Base-by-base conservation (phyloP, 129 eudicot species). In the Pittosporum tobira region DNA sequence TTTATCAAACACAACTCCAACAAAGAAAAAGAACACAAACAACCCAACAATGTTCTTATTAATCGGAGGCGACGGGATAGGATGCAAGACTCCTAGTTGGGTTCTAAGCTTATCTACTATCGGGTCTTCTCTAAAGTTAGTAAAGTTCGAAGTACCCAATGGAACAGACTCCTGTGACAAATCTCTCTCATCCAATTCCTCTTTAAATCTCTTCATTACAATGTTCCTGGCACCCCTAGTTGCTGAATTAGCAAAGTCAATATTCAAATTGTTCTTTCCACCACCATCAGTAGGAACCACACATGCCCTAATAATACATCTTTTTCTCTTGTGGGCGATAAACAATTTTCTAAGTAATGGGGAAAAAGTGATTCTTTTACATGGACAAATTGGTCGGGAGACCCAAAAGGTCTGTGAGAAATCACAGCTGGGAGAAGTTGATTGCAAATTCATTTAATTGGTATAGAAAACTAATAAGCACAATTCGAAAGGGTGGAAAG, bases 61-160 rank as follows among this genome's bases (percentile, higher is more conserved):
- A 23, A 91, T 71, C 7, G 94, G 98, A 4, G 96, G 96, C 11
- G 96, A 71, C 11, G 98, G 98, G 40, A 91, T 79, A 37, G 98
- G 96, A 57, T 91, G 98, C 46, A 87, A 81, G 9, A 80, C 94
- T 37, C 98, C 98, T 22, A 91, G 81, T 30, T 91, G 98, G 25
- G 87, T 81, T 65, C 98, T 91, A 36, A 91, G 79, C 77, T 85
- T 90, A 80, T 85, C 87, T 52, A 90, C 97, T 57, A 90, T 75
- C 4, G 98, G 98, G 67, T 91, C 98, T 64, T 83, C 87, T 67
- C 66, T 67, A 63, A 78, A 91, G 69, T 65, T 77, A 27, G 87
- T 51, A 55, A 85, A 76, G 67, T 37, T 84, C 55, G 71, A 76
- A 13, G 75, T 58, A 40, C 71, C 65, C 67, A 79, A 46, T 2